Percentiles rank a stretch among this genome's conserved stretches.
phyloP scores from a whole-genome alignment of 129 eudicot genomes.

The Silybum marianum region DNA sequence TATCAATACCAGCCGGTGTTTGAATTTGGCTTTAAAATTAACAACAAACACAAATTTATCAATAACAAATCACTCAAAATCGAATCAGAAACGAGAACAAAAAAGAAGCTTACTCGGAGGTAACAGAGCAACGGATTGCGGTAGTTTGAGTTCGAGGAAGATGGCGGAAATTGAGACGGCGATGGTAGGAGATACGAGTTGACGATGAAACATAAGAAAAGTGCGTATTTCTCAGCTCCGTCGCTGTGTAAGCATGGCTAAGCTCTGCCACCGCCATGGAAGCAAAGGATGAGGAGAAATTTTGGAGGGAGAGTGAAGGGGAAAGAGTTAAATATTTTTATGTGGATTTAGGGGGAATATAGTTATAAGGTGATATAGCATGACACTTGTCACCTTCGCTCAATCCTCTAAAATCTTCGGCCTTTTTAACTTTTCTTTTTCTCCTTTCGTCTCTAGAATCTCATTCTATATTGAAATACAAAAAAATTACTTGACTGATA shows the following conservation, averaged over 20 bases:
- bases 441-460: no score
- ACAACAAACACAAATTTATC: neutral
- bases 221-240: conserved; percentile 29
- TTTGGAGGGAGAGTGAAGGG: conserved; percentile 30
- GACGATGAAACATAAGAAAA: conserved; percentile 49
- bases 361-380: conserved; percentile 28
- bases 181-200: conserved; percentile 39
- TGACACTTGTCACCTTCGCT: conserved; percentile 36
- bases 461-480: no score
- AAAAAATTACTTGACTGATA: no score
- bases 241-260: conserved; percentile 29
- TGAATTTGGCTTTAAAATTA: conserved; percentile 55
- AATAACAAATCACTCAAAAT: neutral
- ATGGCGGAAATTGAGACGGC: conserved; percentile 32
- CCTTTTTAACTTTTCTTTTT: no score
- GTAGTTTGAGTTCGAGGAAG: conserved; percentile 30
- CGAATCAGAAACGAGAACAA: neutral
- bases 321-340: neutral
- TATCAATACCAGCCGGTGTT: conserved; percentile 53
- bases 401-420: neutral
- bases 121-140: conserved; percentile 62
- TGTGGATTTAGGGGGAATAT: conserved; percentile 12
- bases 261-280: conserved; percentile 77
- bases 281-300: conserved; percentile 14
- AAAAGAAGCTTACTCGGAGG: conserved; percentile 47